Evolutionary conservation across 768 basidiomycete species (phyloP).

Genomic region (Gymnopilus dilepis): DNA sequence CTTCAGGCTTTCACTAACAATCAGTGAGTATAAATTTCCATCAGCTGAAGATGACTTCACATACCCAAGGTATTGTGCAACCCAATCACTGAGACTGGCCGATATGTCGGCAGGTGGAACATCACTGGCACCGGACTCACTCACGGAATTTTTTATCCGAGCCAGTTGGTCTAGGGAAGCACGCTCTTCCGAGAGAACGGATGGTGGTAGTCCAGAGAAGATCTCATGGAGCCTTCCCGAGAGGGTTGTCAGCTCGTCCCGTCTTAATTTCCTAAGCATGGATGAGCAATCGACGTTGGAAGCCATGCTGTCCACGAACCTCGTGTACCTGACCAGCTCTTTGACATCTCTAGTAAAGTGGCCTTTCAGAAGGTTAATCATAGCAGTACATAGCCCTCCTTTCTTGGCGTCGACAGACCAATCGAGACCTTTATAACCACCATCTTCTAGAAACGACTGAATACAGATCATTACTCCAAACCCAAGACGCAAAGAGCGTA

Average conservation of each 20-base stretch:
- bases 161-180: constrained; percentile 30
- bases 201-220: constrained; percentile 22
- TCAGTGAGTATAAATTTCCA: constrained; percentile 3
- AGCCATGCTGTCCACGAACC: constrained; percentile 39
- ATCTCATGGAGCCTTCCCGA: constrained; percentile 42
- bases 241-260: constrained; percentile 37
- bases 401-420: constrained; percentile 30
- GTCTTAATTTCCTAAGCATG: constrained; percentile 43
- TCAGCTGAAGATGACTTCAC: constrained; percentile 18
- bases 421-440: constrained; percentile 48
- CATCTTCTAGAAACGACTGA: constrained; percentile 45
- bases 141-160: constrained; percentile 19
- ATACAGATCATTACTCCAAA: constrained; percentile 52
- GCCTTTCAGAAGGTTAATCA: constrained; percentile 52
- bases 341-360: constrained; percentile 47
- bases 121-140: constrained; percentile 20
- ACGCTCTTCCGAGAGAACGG: constrained; percentile 39
- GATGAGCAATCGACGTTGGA: neutral
- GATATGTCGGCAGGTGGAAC: constrained; percentile 18
- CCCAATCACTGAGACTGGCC: constrained; percentile 51
- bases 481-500: constrained; percentile 44
- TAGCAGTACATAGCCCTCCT: constrained; percentile 40
- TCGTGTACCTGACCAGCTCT: constrained; percentile 50
- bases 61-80: constrained; percentile 56
- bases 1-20: constrained; percentile 45